A percentile compares a stretch with the other conserved stretches of the same genome.
phyloP scores from a whole-genome alignment of 129 eudicot genomes.

The Saposhnikovia divaricata region DNA sequence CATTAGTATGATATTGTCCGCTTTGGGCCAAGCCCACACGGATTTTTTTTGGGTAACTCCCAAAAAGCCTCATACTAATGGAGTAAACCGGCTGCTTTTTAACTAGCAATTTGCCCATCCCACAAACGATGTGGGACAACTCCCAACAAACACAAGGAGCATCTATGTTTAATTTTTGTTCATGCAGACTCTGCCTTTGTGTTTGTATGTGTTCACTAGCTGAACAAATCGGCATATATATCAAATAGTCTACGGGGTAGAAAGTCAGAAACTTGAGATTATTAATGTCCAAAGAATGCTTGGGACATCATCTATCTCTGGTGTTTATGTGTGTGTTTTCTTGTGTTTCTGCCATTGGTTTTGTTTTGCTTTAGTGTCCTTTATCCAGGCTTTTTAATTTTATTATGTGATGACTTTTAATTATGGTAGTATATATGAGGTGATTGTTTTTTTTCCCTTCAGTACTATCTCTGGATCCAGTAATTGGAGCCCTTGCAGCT shows the following conservation, averaged over 20 bases:
- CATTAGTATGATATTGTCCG: too few species aligned
- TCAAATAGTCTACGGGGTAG: background rate
- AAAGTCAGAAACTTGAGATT: background rate
- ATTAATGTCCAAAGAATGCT: background rate
- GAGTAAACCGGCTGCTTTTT: too few species aligned
- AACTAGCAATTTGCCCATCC: too few species aligned
- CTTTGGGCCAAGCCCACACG: too few species aligned
- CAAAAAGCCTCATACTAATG: too few species aligned
- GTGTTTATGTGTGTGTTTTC: background rate
- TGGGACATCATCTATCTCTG: background rate
- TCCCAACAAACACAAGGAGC: background rate
- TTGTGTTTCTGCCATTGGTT: background rate
- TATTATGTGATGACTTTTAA: background rate
- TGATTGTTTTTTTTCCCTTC: background rate
- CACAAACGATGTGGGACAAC: too few species aligned
- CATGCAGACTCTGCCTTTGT: background rate
- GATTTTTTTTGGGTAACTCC: too few species aligned
- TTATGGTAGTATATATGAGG: background rate
- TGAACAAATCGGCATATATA: background rate
- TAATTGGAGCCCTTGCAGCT: constrained; percentile 40
- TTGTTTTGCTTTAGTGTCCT: background rate
- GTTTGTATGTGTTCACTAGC: background rate
- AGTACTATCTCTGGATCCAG: constrained; percentile 39
- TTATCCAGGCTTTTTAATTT: background rate
- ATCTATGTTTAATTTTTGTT: background rate